phyloP scores from a whole-genome alignment of 768 basidiomycete genomes.

The Gelatoporia subvermispora region DNA sequence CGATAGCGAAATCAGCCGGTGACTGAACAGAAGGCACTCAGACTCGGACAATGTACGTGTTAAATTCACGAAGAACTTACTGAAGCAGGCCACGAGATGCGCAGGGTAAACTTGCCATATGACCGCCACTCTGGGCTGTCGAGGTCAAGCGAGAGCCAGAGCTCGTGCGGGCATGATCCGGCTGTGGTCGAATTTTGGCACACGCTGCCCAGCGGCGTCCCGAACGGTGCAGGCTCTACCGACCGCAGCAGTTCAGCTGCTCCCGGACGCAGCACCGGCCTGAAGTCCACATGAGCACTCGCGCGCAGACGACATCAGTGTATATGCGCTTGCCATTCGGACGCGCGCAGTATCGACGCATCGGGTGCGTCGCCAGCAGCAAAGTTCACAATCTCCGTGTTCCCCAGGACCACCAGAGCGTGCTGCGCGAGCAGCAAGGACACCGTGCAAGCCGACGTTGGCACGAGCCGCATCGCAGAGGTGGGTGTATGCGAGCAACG shows the following conservation, averaged over 20 bases:
- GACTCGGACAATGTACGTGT: not conserved
- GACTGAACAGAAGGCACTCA: conserved; percentile 23
- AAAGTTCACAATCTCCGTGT: conserved; percentile 68
- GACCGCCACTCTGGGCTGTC: conserved; percentile 21
- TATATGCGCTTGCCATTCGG: conserved; percentile 19
- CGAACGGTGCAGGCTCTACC: conserved; percentile 38
- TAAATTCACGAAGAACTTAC: conserved; percentile 16
- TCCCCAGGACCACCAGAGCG: conserved; percentile 27
- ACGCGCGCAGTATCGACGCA: conserved; percentile 21
- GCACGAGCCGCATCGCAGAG: not conserved
- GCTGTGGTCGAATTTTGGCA: conserved; percentile 25
- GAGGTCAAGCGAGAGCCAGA: conserved; percentile 27
- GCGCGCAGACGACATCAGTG: conserved; percentile 11
- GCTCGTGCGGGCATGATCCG: conserved; percentile 21
- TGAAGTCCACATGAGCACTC: conserved; percentile 11
- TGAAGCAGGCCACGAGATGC: conserved; percentile 32
- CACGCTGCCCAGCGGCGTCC: conserved; percentile 30
- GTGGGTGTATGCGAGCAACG: not conserved
- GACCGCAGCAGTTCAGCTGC: conserved; percentile 31
- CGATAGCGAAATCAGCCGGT: conserved; percentile 40
- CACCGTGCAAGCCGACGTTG: not conserved
- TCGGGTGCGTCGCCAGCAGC: conserved; percentile 24
- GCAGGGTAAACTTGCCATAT: conserved; percentile 26
- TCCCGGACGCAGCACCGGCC: conserved; percentile 9
- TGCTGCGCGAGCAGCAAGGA: not conserved